These are phyloP conservation scores for Diospyros lotus DNA, from an alignment of 148 eudicot species.

Conservation along the genomic window DNA sequence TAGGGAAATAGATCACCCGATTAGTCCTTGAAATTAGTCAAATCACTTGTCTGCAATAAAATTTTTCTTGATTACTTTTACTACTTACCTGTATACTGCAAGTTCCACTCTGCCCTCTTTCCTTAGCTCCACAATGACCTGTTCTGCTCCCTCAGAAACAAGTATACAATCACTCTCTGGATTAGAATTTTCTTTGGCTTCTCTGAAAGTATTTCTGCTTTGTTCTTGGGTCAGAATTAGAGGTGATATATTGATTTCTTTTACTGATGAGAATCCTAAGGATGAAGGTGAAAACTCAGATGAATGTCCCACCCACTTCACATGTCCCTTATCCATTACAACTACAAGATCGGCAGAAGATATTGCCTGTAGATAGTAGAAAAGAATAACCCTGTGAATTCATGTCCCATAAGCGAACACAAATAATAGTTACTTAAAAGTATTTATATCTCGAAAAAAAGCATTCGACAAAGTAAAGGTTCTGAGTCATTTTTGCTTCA, in stretches of 20 bases:
- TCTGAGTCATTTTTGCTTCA: slow-evolving; percentile 8
- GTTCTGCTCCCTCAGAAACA: slow-evolving; percentile 38
- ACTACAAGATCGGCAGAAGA: slow-evolving; percentile 71
- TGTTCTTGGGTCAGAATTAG: slow-evolving; percentile 25
- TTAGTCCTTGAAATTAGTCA: not conserved
- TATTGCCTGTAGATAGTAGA: slow-evolving; percentile 59
- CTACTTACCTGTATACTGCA: slow-evolving; percentile 59
- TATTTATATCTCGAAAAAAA: not conserved
- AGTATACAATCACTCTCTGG: slow-evolving; percentile 32
- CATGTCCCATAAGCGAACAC: not conserved
- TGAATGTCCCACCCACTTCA: slow-evolving; percentile 74
- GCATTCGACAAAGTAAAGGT: not conserved
- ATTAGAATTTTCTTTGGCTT: slow-evolving; percentile 16
- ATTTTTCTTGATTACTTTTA: slow-evolving; percentile 6
- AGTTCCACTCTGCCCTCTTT: slow-evolving; percentile 90
- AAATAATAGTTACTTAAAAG: not conserved
- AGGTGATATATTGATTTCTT: slow-evolving; percentile 31
- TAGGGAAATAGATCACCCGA: not conserved
- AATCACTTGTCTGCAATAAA: not conserved
- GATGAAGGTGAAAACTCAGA: slow-evolving; percentile 40
- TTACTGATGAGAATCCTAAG: slow-evolving; percentile 31
- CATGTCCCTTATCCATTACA: slow-evolving; percentile 72
- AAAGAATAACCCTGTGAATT: slow-evolving; percentile 7
- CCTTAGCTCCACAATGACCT: slow-evolving; percentile 59
- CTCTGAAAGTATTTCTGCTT: slow-evolving; percentile 19